Evolutionary conservation across 768 basidiomycete genomes (phyloP), one percentile per base, ranked within the genome.

Genomic region (Boletus sp.): DNA sequence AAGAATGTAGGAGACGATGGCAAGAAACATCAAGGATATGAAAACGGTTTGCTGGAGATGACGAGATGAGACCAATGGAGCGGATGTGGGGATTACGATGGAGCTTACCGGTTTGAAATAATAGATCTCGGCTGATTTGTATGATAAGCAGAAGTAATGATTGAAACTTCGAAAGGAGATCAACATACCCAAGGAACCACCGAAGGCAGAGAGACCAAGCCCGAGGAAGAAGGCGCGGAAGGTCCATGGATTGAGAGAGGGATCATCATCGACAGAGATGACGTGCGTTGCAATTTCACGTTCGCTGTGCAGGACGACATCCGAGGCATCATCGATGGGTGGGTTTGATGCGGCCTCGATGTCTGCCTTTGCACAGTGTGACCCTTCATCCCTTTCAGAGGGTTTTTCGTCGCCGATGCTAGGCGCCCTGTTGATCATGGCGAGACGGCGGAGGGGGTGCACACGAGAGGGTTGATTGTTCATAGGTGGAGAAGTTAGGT

Each of bases 21-120:
- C 78, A 25, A 82, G 65, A 63, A 82, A 81, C 80, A 83, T 79
- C 7, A 74, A 72, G 10, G 80, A 82, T 2, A 83, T 77, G 11
- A 63, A 27, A 25, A 82, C 68, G 1, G 77, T 80, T 80, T 81
- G 80, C 80, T 82, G 44, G 17, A 2, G 34, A 40, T 10, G 11
- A 32, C 15, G 55, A 49, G 14, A 39, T 58, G 14, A 56, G 29
- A 45, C 7, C 9, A n/a, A 23, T 14, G 14, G 33, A 8, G 30
- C 68, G 3, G 14, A 23, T 23, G 15, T 19, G 17, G 11, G 13
- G 17, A 17, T 15, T 5, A 34, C 13, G 37, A 33, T 9, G 9
- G 14, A 11, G 11, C 53, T 53, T 60, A 79, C 81, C 4, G 81
- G 80, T 65, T 83, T 82, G 66, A 82, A 83, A 62, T 83, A 83